These are phyloP conservation scores for Stephania yunnanensis DNA, from an alignment of 164 flowering plant genomes.

Conservation along the genomic window DNA sequence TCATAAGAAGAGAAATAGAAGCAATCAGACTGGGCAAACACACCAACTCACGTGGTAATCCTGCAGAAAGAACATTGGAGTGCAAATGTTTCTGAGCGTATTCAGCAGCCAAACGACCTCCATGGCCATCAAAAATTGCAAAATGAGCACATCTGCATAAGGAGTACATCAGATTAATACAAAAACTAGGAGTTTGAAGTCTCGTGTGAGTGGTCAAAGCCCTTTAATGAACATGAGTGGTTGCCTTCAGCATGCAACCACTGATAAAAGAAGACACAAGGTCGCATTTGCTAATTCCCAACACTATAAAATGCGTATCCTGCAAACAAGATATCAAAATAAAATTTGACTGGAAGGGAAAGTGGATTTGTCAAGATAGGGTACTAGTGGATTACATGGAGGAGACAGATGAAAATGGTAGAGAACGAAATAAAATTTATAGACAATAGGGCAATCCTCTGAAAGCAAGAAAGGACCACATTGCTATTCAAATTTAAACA, in stretches of 20 bases:
- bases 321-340: not conserved
- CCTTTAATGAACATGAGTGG: not conserved
- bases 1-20: conserved; percentile 9
- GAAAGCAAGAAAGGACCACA: not conserved
- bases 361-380: not conserved
- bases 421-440: not conserved
- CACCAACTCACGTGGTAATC: conserved; percentile 98
- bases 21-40: conserved; percentile 39
- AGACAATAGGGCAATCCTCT: not conserved
- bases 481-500: not conserved
- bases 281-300: not conserved
- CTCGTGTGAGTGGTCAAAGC: not conserved
- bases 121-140: conserved; percentile 92
- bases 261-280: not conserved
- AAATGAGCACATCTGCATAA: conserved; percentile 64
- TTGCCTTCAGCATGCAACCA: not conserved
- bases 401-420: not conserved
- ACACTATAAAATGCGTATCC: not conserved
- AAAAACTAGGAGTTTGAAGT: not conserved
- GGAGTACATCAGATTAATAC: conserved; percentile 5
- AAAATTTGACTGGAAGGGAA: not conserved
- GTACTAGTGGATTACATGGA: not conserved
- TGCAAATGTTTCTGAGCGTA: conserved; percentile 78
- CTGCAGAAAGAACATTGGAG: conserved; percentile 64
- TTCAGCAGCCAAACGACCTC: conserved; percentile 89